Base-by-base conservation (phyloP, 2,329 filamentous ascomycete genomes). In the Aspergillus felis region DNA sequence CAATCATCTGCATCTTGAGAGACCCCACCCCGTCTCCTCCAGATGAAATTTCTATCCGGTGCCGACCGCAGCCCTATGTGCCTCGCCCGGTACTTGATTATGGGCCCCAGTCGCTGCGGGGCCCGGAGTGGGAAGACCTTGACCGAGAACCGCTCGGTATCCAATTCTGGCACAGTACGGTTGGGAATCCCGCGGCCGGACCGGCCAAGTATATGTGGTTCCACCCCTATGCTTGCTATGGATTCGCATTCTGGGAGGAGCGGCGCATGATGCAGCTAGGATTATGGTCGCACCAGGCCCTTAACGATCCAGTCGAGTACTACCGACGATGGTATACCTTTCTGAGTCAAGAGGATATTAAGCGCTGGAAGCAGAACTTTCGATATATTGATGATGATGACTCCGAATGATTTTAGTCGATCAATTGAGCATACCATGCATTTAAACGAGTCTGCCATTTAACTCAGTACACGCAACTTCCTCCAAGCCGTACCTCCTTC, bases 161-260 rank as follows among this genome's bases (percentile, higher is more conserved):
- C 17, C 38, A 42, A 20, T 42, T 42, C 38, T 42, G 38, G 38
- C 17, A 2, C 4, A 20, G 38, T 3, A 41, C 32, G 44, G 1
- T 1, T 27, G 12, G 2, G 22, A 12, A 32, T 17, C 24, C 1
- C 3, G 14, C 7, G 22, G 32, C 53, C 9, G 53, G 44, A 1
- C 29, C 53, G 1, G 28, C 22, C 22, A 17, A 25, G 10, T 28
- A n/a, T 3, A 49, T 55, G 8, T 0, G 14, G 14, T 29, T 38
- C 17, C 17, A 20, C 0, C 28, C 32, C 2, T 55, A 55, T 20
- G 20, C 29, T 35, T 28, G 41, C 8, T 55, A 49, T 28, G 53
- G 53, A 6, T 42, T 55, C 8, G 44, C 46, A 29, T n/a, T 55
- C 32, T 55, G 53, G 53, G 53, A 55, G 28, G 24, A 49, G 17